Conservation (phyloP, 495 filamentous ascomycete genomes). For the Niebla homalea region DNA sequence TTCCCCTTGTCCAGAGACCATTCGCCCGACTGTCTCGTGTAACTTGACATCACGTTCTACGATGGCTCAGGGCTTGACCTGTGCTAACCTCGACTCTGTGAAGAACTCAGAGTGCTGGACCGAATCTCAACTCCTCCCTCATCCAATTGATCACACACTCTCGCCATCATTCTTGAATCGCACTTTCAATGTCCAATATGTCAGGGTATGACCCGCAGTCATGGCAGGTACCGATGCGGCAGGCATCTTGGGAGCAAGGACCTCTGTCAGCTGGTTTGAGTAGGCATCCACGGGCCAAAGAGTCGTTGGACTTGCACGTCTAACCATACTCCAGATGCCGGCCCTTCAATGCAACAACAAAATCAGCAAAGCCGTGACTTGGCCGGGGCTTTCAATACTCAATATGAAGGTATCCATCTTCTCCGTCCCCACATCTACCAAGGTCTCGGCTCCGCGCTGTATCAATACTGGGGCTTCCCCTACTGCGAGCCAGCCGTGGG, state of each 20-base stretch:
- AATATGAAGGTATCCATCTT: conserved; percentile 70
- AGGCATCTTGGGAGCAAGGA: conserved; percentile 71
- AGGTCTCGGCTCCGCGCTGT: neutral
- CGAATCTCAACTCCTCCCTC: neutral
- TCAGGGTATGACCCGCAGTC: conserved; percentile 84
- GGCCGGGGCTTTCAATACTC: conserved; percentile 57
- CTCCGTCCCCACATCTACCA: neutral
- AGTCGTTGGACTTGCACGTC: neutral
- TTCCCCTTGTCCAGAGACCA: neutral
- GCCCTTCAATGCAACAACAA: conserved; percentile 64
- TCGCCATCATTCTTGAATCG: neutral
- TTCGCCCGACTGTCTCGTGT: neutral
- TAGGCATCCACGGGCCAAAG: neutral
- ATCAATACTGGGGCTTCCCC: neutral
- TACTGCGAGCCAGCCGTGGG: too few relatives aligned
- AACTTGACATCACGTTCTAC: neutral
- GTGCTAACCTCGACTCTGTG: neutral
- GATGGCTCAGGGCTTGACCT: neutral
- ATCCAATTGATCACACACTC: neutral
- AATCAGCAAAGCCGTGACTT: neutral
- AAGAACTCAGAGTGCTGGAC: neutral
- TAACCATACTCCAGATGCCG: conserved; percentile 48
- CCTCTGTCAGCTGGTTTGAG: conserved; percentile 50
- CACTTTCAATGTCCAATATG: conserved; percentile 37
- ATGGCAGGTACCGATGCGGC: conserved; percentile 54